These are phyloP conservation scores for Fusarium coffeatum DNA, from an alignment of 2,329 filamentous ascomycete species.

Conservation along the genomic window DNA sequence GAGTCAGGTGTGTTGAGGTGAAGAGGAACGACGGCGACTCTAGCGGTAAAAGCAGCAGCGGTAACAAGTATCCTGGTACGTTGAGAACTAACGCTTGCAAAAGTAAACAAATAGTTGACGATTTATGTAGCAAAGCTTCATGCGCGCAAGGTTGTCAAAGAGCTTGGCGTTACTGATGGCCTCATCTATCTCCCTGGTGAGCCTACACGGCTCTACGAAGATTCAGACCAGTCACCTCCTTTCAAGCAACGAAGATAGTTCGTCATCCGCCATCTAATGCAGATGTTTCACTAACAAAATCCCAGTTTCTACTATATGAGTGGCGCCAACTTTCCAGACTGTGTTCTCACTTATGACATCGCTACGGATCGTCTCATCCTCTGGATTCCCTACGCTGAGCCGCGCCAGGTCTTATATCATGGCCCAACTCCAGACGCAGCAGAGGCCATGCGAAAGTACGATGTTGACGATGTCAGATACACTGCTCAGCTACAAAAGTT, in stretches of 20 bases:
- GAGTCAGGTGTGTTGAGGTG: conserved; percentile 54
- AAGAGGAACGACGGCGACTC: conserved; percentile 42
- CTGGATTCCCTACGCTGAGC: conserved; percentile 78
- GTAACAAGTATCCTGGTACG: conserved; percentile 55
- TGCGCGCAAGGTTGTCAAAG: conserved; percentile 65
- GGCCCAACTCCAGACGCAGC: conserved; percentile 70
- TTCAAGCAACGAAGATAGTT: conserved; percentile 71
- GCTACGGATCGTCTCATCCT: conserved; percentile 72
- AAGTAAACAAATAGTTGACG: not conserved
- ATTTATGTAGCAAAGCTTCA: conserved; percentile 62
- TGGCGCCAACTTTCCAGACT: conserved; percentile 66
- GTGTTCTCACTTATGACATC: conserved; percentile 68
- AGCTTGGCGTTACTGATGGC: conserved; percentile 62
- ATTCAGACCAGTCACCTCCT: conserved; percentile 67
- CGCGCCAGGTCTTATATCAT: conserved; percentile 70
- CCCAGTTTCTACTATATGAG: conserved; percentile 69
- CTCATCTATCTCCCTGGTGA: conserved; percentile 68
- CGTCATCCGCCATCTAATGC: conserved; percentile 35
- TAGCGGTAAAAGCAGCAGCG: conserved; percentile 34
- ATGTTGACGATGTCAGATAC: conserved; percentile 78
- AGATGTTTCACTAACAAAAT: not conserved
- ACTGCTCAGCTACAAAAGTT: conserved; percentile 63
- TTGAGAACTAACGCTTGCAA: not conserved
- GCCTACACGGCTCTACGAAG: conserved; percentile 63
- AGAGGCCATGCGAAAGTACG: conserved; percentile 70